Evolutionary conservation across 768 basidiomycete genomes (phyloP), one percentile per base, ranked within the genome.

Genomic region (Hygrophorus russula): DNA sequence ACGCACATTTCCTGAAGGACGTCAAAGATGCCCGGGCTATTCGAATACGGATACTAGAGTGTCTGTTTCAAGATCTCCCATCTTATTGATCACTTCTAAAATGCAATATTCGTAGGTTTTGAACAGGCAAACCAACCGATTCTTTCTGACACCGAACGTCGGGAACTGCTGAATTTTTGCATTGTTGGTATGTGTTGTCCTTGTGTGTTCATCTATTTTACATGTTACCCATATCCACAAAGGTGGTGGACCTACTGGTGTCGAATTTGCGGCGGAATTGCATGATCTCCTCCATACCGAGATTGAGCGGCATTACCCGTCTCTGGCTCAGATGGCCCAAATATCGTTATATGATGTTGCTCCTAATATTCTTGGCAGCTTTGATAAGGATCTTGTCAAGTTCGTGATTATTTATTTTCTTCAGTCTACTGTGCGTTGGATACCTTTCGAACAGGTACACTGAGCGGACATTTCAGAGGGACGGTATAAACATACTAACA

Each of bases 301-400:
- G 47, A 69, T 87, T 20, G 54, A 60, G 14, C 59, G 58, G 17
- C 70, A 81, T 52, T 86, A 79, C 55, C 81, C 85, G 2, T 57
- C 65, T 2, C 70, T 91, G 7, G 73, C 76, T 1, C 69, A 69
- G 36, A 55, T 86, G 40, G 74, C 77, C 10, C 74, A 71, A 44
- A 90, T 92, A 47, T 81, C 81, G 3, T 61, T 93, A 11, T 87
- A 87, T 54, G 90, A 92, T 53, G 83, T 87, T 8, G 86, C 85
- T 2, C 76, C 82, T 0, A 70, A 66, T 36, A 91, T 93, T 43
- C 69, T 93, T 1, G 78, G 78, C 11, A 69, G 53, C 8, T 93
- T 92, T 50, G 88, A 92, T 56, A 67, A 67, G 51, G 74, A 69
- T 5, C 64, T 89, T 40, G 69, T 74, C 17, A 62, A 72, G 78